Evolutionary conservation across 176 grass and related monocot species (phyloP), one percentile per base, ranked within the genome.

Genomic region (Oryza nivara): DNA sequence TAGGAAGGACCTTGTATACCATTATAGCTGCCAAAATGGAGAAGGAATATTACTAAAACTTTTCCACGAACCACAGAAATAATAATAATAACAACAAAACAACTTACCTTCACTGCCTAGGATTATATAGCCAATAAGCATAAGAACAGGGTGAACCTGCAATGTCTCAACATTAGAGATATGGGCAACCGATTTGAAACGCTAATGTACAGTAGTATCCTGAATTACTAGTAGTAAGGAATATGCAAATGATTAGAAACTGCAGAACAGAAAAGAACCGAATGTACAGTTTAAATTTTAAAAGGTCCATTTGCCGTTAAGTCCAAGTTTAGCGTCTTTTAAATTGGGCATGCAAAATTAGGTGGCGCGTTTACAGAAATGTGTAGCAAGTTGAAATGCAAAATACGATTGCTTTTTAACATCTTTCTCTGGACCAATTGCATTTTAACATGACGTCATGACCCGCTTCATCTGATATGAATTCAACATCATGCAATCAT

Each of bases 51-150:
- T 77, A 77, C 22, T 58, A 85, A 80, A 64, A 20, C 65, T 41
- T 72, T 5, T 47, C 72, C 47, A 73, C 9, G 7, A 69, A 56
- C 15, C 26, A 72, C 15, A 80, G 9, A 70, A 34, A 60, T 60
- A 54, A 54, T 38, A 56, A 56, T 49, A 56, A 56, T 8, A 60
- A 8, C 2, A 36, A n/a, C 2, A 61, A 22, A 61, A 61, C 20
- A 61, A 8, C 6, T 73, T 88, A 95, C 91, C 95, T 93, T 98
- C 91, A 79, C 91, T 86, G 17, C 95, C 95, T 0, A 98, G 46
- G 47, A 98, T 88, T 79, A 95, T 95, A 78, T 82, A 98, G 44
- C 95, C 95, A 79, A 98, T 98, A 75, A 98, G 70, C 95, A 98
- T 98, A 84, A 98, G 76, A 73, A 98, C 95, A 49, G 92, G 95